Evolutionary conservation across 2,329 filamentous ascomycete species (phyloP).

Genomic region (Penicillium sp.): DNA sequence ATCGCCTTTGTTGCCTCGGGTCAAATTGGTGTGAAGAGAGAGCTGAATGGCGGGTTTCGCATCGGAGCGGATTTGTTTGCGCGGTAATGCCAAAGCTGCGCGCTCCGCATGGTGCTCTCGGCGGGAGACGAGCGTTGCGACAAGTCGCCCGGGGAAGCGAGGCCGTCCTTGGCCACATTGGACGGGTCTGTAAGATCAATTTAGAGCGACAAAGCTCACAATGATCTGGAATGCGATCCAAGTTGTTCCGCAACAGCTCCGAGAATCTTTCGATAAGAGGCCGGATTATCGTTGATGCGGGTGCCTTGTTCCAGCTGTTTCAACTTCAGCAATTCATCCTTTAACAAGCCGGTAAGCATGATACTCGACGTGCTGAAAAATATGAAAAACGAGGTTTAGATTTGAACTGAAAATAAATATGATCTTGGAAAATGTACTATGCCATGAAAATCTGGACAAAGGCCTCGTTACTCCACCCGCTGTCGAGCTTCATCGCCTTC

Average conservation of each 20-base stretch:
- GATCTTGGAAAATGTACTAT: conserved; percentile 19
- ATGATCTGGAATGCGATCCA: conserved; percentile 14
- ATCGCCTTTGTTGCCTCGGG: conserved; percentile 38
- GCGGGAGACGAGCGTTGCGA: conserved; percentile 22
- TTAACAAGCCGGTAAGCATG: background rate
- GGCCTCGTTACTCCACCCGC: conserved; percentile 82
- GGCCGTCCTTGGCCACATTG: conserved; percentile 37
- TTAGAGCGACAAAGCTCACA: conserved; percentile 13
- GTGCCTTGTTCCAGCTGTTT: background rate
- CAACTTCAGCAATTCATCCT: too few relatives aligned
- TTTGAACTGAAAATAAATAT: background rate
- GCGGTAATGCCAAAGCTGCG: conserved; percentile 36
- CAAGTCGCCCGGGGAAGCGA: conserved; percentile 33
- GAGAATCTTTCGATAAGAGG: conserved; percentile 32
- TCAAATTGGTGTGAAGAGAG: conserved; percentile 9
- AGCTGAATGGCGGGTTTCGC: conserved; percentile 24
- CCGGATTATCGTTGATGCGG: conserved; percentile 33
- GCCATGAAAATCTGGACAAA: conserved; percentile 67
- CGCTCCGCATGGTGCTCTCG: conserved; percentile 28
- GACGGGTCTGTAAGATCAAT: conserved; percentile 17
- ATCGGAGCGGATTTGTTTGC: conserved; percentile 25
- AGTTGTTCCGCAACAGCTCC: conserved; percentile 21
- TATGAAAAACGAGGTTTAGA: background rate
- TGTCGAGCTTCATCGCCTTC: conserved; percentile 71
- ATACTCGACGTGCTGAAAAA: background rate